Evolutionary conservation across 1,284 basidiomycete genomes (phyloP).

Genomic region (Wallemia hederae): DNA sequence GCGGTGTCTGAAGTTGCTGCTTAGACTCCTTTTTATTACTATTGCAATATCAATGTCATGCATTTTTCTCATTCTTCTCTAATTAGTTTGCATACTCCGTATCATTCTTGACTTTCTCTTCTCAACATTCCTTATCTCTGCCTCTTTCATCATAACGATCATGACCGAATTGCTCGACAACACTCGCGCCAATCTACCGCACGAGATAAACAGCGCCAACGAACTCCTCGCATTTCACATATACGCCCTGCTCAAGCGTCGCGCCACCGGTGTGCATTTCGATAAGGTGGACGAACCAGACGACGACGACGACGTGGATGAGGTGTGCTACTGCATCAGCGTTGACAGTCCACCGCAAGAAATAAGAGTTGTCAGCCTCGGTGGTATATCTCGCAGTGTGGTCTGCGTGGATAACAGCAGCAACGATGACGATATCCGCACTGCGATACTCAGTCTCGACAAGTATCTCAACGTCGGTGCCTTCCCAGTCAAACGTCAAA

Average conservation of each 20-base stretch:
- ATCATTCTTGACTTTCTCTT: neutral
- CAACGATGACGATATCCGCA: neutral
- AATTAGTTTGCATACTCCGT: neutral
- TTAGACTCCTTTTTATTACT: too few species aligned
- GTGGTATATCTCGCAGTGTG: neutral
- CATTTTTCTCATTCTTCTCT: neutral
- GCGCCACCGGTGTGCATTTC: neutral
- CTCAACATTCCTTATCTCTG: too few species aligned
- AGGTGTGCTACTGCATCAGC: neutral
- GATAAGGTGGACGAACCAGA: neutral
- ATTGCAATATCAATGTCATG: too few species aligned
- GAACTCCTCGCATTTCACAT: neutral
- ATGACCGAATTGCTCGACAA: neutral
- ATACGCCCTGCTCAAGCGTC: neutral
- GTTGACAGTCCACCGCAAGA: neutral
- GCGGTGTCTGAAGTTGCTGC: too few species aligned
- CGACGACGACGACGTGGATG: neutral
- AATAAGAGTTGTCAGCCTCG: neutral
- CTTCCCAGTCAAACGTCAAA: neutral
- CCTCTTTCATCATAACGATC: neutral
- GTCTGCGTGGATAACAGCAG: neutral
- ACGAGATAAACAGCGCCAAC: neutral
- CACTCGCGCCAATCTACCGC: neutral
- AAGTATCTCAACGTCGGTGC: neutral
- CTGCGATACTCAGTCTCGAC: neutral